Conservation (phyloP, 208 protist genomes). For the Trypanosoma rangeli region DNA sequence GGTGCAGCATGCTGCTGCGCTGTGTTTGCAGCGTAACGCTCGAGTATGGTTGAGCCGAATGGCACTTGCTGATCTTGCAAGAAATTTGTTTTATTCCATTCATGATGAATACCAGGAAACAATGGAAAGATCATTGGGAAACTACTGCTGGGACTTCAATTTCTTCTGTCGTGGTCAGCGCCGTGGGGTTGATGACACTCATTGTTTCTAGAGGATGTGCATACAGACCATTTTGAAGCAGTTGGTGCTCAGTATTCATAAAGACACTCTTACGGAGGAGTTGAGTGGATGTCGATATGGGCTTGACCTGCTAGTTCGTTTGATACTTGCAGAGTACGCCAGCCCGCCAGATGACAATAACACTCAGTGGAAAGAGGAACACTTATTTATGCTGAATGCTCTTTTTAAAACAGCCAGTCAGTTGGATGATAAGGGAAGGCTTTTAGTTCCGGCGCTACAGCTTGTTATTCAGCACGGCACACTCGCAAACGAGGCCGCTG, state of each 20-base stretch:
- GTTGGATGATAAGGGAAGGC: not conserved
- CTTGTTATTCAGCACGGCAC: conserved; percentile 20
- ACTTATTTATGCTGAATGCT: conserved; percentile 6
- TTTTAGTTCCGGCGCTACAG: conserved; percentile 9
- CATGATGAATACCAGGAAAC: not conserved
- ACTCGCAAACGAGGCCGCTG: conserved; percentile 7
- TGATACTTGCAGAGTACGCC: conserved; percentile 16
- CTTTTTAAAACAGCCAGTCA: conserved; percentile 1
- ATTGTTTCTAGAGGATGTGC: not conserved
- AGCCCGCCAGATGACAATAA: not conserved
- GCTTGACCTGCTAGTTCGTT: conserved; percentile 1
- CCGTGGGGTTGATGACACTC: not conserved
- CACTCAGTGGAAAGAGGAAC: not conserved
- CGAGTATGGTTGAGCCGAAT: conserved; percentile 39
- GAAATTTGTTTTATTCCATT: conserved; percentile 6
- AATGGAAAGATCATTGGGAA: not conserved
- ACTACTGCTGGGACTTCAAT: conserved; percentile 22
- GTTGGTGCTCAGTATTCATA: not conserved
- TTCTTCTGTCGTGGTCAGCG: conserved; percentile 19
- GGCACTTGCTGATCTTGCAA: conserved; percentile 27
- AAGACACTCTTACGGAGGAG: conserved; percentile 8
- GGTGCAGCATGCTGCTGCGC: conserved; percentile 32
- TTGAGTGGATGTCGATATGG: not conserved
- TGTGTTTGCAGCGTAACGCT: conserved; percentile 45
- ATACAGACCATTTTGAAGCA: conserved; percentile 12